phyloP scores from a whole-genome alignment of 176 grass and related monocot species.

The Themeda triandra region DNA sequence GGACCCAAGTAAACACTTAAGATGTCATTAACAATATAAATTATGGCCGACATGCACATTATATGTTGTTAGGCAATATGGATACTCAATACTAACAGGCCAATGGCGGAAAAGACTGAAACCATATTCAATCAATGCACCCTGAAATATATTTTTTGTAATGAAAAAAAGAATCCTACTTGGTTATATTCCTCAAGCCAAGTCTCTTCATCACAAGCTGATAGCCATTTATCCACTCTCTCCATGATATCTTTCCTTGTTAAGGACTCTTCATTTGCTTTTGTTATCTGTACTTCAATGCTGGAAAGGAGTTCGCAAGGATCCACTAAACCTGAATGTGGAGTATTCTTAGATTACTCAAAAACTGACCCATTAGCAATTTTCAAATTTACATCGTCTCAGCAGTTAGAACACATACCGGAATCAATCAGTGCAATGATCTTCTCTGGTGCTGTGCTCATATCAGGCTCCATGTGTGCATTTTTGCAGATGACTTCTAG shows the following conservation, averaged over 20 bases:
- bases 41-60: background rate
- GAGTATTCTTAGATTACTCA: slow-evolving; percentile 8
- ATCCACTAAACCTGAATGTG: slow-evolving; percentile 81
- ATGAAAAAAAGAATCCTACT: slow-evolving; percentile 36
- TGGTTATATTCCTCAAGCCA: slow-evolving; percentile 98
- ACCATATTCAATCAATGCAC: background rate
- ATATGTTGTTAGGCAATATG: slow-evolving; percentile 9
- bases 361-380: slow-evolving; percentile 28
- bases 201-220: slow-evolving; percentile 83
- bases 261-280: slow-evolving; percentile 71
- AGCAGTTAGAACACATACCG: slow-evolving; percentile 35
- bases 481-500: slow-evolving; percentile 87
- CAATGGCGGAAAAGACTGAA: background rate
- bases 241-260: slow-evolving; percentile 92
- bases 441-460: slow-evolving; percentile 85
- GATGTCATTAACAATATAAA: slow-evolving; percentile 9
- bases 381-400: slow-evolving; percentile 2
- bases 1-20: slow-evolving; percentile 9
- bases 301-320: slow-evolving; percentile 88
- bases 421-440: slow-evolving; percentile 82
- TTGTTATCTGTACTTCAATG: slow-evolving; percentile 76
- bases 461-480: slow-evolving; percentile 79
- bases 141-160: slow-evolving; percentile 5
- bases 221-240: slow-evolving; percentile 76
- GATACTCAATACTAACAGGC: slow-evolving; percentile 21